A percentile compares a stretch with the other conserved stretches of the same genome.
Evolutionary conservation across 768 basidiomycete genomes (phyloP).

Genomic region (Phlebiopsis flavidoalba): DNA sequence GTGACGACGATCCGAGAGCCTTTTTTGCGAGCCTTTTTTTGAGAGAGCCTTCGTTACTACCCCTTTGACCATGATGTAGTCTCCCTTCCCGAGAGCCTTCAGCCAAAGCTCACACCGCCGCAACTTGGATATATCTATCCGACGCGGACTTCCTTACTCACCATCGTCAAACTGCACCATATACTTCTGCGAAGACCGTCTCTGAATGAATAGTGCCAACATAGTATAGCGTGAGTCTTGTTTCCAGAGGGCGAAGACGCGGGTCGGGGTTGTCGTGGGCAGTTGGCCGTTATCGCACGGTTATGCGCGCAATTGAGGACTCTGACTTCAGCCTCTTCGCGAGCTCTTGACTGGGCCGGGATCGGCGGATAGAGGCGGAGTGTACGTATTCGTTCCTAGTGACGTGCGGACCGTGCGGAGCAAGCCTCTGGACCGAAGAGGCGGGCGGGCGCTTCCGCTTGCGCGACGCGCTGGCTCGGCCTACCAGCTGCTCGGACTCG

Average conservation of each 20-base stretch:
- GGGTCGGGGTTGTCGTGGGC: constrained; percentile 44
- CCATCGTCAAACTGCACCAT: constrained; percentile 65
- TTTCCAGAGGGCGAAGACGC: constrained; percentile 70
- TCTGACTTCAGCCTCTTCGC: constrained; percentile 17
- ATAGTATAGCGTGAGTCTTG: constrained; percentile 55
- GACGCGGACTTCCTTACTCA: constrained; percentile 35
- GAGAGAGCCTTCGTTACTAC: too few species aligned
- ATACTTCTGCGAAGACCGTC: constrained; percentile 30
- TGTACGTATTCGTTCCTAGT: constrained; percentile 6
- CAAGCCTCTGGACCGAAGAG: constrained; percentile 23
- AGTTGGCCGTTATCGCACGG: constrained; percentile 6
- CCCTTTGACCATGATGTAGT: constrained; percentile 45
- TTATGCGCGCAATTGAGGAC: constrained; percentile 9
- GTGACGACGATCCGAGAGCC: too few species aligned
- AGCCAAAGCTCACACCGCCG: constrained; percentile 49
- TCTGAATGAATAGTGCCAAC: constrained; percentile 47
- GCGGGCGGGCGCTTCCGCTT: constrained; percentile 41
- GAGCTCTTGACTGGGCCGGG: constrained; percentile 5
- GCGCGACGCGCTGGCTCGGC: constrained; percentile 13
- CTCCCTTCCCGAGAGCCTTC: constrained; percentile 46
- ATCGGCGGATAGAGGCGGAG: too few species aligned
- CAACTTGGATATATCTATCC: constrained; percentile 49
- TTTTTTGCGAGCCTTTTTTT: too few species aligned
- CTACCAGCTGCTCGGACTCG: constrained; percentile 24
- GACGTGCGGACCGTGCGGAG: constrained; percentile 17